Percentiles rank a stretch among this genome's conserved stretches.
Evolutionary conservation across 2,329 filamentous ascomycete genomes (phyloP).

Genomic region (Penicillium nordicum): DNA sequence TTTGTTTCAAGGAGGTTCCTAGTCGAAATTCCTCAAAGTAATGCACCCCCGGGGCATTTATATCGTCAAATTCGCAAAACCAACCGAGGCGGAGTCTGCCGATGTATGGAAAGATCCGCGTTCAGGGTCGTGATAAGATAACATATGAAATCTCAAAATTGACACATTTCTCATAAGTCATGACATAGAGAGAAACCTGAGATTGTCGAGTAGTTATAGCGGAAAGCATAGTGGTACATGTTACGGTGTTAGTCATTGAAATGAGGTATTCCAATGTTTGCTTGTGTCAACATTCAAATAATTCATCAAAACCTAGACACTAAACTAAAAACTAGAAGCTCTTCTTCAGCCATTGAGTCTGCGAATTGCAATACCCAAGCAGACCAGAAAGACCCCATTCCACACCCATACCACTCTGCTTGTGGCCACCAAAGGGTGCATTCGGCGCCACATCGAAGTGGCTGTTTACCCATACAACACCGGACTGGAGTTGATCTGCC

Average conservation of each 20-base stretch:
- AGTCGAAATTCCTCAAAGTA: too few species aligned
- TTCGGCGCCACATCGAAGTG: slow-evolving; percentile 31
- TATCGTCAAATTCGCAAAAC: neutral
- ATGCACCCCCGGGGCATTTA: neutral
- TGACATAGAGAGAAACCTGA: neutral
- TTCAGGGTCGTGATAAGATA: neutral
- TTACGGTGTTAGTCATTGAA: neutral
- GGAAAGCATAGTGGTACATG: neutral
- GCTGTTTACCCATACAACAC: slow-evolving; percentile 59
- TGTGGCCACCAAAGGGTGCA: slow-evolving; percentile 51
- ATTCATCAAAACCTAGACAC: neutral
- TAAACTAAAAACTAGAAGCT: neutral
- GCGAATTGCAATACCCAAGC: slow-evolving; percentile 40
- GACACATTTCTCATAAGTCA: neutral
- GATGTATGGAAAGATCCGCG: neutral
- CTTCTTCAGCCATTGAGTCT: slow-evolving; percentile 34
- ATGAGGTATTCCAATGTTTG: neutral
- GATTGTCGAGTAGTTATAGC: neutral
- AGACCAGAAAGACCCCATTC: slow-evolving; percentile 46
- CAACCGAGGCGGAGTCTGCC: neutral
- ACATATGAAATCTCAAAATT: neutral
- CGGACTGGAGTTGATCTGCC: slow-evolving; percentile 54
- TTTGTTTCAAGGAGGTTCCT: neutral
- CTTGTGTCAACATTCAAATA: neutral
- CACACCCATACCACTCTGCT: slow-evolving; percentile 51